These are phyloP conservation scores for Colletotrichum falcatum DNA, from an alignment of 2,329 filamentous ascomycete genomes.

Conservation along the genomic window DNA sequence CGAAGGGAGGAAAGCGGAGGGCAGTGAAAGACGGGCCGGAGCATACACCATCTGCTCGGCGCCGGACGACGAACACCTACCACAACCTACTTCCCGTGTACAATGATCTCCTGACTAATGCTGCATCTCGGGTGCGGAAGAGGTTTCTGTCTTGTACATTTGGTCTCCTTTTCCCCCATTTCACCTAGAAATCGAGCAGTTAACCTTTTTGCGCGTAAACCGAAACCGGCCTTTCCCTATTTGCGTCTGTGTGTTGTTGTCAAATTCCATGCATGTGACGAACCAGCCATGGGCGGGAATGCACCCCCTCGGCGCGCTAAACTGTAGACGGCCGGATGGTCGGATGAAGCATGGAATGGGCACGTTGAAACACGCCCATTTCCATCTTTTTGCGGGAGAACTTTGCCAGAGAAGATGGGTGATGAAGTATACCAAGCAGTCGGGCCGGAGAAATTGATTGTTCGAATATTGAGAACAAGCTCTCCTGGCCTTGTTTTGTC, in stretches of 20 bases:
- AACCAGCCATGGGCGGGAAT: constrained; percentile 12
- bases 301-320: constrained; percentile 12
- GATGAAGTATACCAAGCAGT: not conserved
- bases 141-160: constrained; percentile 48
- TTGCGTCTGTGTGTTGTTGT: not conserved
- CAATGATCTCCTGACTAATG: constrained; percentile 58
- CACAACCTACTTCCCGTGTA: constrained; percentile 53
- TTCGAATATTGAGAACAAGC: no score
- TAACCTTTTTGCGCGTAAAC: constrained; percentile 38
- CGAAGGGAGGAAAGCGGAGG: constrained; percentile 35
- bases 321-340: constrained; percentile 6
- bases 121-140: constrained; percentile 49
- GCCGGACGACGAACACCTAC: constrained; percentile 43
- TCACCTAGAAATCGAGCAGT: constrained; percentile 44
- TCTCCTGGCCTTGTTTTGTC: not conserved
- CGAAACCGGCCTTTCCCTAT: not conserved
- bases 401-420: not conserved
- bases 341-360: not conserved
- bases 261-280: not conserved
- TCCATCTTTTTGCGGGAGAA: not conserved
- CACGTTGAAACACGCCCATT: not conserved
- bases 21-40: constrained; percentile 30
- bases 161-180: constrained; percentile 45
- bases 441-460: no score
- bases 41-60: constrained; percentile 35